These are phyloP conservation scores for Anastatica hierochuntica DNA, from an alignment of 345 rosid species.

Conservation along the genomic window DNA sequence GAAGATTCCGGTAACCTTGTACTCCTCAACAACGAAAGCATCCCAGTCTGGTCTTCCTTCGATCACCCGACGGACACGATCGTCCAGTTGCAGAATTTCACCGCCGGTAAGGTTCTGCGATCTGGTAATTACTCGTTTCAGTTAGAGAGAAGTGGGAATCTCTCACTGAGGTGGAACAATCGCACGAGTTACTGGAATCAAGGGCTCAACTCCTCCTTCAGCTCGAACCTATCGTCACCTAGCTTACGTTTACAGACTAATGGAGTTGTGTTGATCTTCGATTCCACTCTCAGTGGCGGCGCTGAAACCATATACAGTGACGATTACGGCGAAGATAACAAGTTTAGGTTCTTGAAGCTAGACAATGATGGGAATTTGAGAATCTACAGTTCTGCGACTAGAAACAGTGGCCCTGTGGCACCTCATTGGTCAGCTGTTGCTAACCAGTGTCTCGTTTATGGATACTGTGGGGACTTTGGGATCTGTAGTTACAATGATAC, in stretches of 20 bases:
- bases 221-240: slow-evolving; percentile 37
- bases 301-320: slow-evolving; percentile 30
- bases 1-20: slow-evolving; percentile 50
- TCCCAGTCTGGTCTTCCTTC: slow-evolving; percentile 56
- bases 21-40: slow-evolving; percentile 26
- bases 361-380: slow-evolving; percentile 54
- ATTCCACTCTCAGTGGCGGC: slow-evolving; percentile 18
- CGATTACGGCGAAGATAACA: slow-evolving; percentile 45
- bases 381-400: slow-evolving; percentile 34
- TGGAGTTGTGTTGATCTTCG: slow-evolving; percentile 34
- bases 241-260: slow-evolving; percentile 29
- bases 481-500: slow-evolving; percentile 43
- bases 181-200: slow-evolving; percentile 38
- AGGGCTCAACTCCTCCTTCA: slow-evolving; percentile 44
- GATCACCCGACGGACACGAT: slow-evolving; percentile 42
- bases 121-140: slow-evolving; percentile 49
- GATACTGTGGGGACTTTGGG: slow-evolving; percentile 52
- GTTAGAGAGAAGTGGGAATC: slow-evolving; percentile 34
- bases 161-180: slow-evolving; percentile 48
- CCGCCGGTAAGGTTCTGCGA: slow-evolving; percentile 24
- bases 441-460: slow-evolving; percentile 51
- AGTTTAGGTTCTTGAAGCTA: slow-evolving; percentile 48
- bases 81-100: slow-evolving; percentile 49
- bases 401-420: slow-evolving; percentile 14
- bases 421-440: slow-evolving; percentile 44